These are phyloP conservation scores for Taiozyma sp. DNA, from an alignment of 1,139 yeast species.

Conservation along the genomic window DNA sequence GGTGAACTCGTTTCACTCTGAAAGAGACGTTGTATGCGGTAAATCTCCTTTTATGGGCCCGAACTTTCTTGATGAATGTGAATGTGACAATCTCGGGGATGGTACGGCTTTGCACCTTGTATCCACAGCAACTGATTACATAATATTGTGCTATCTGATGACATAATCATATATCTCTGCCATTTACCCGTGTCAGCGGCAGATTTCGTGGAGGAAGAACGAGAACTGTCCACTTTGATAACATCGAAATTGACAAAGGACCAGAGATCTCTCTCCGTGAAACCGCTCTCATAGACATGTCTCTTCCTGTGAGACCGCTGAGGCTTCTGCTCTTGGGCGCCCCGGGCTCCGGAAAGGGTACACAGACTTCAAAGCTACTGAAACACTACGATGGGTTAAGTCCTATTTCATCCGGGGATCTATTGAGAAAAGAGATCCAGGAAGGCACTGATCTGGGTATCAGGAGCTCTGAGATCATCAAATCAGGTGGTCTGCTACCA, in stretches of 20 bases:
- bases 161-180: neutral
- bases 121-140: too few relatives aligned
- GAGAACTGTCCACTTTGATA: neutral
- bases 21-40: neutral
- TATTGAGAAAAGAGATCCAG: conserved; percentile 65
- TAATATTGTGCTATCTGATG: too few relatives aligned
- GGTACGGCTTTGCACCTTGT: neutral
- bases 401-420: conserved; percentile 80
- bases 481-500: conserved; percentile 66
- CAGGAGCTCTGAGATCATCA: conserved; percentile 52
- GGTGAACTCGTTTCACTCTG: neutral
- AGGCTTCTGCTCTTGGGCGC: conserved; percentile 80
- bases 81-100: neutral
- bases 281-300: neutral
- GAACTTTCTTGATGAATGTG: neutral
- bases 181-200: neutral
- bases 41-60: neutral
- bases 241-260: too few relatives aligned
- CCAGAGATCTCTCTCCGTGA: neutral
- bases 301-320: conserved; percentile 35
- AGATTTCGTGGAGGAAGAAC: neutral
- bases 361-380: conserved; percentile 67
- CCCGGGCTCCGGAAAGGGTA: conserved; percentile 95
- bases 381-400: conserved; percentile 43
- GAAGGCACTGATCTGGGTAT: conserved; percentile 51